Evolutionary conservation across 352 stramenopile species (phyloP), one percentile per base, ranked within the genome.

Genomic region (Elongisporangium prolatum): DNA sequence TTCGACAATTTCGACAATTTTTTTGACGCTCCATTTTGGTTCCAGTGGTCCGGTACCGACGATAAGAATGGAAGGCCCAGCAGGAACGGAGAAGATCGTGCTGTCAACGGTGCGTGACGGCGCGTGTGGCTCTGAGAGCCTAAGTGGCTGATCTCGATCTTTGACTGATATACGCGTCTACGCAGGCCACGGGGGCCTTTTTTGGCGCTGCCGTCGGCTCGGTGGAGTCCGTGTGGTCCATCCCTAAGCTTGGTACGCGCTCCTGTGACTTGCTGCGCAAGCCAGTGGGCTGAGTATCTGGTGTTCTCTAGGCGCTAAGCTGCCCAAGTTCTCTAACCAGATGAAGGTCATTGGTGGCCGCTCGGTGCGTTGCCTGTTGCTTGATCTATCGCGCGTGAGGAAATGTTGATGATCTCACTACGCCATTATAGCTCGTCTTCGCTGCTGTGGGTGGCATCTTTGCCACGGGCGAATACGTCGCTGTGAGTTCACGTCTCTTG

Each of bases 151-250:
- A 44, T 44, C 34, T 17, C 11, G 1, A 17, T 44, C 34, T 2
- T 17, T 17, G 34, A 17, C 34, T 44, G 34, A 11, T n/a, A 37
- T 47, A 51, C 51, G 22, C 11, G 52, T 17, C 37, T 50, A 11
- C 37, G 21, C 61, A 93, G 84, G 79, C 68, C 50, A 81, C 77
- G 2, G 86, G 86, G 47, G 84, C 82, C 28, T 92, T 94, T 64
- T 91, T 90, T 57, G 86, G 86, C 57, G 69, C 76, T 3, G 74
- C 83, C 59, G 61, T 77, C 47, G 86, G 86, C 59, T 86, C 83
- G 20, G 64, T 94, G 28, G 84, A 95, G 73, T 92, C 86, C 4
- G 86, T 95, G 47, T 95, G 86, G 86, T 74, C 75, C 54, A 93
- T 95, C 60, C 86, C 86, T 25, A 91, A 91, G 76, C 83, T 94